A percentile compares a stretch with the other conserved stretches of the same genome.
Evolutionary conservation across 148 eudicot genomes (phyloP).

Genomic region (Rhododendron ovatum): DNA sequence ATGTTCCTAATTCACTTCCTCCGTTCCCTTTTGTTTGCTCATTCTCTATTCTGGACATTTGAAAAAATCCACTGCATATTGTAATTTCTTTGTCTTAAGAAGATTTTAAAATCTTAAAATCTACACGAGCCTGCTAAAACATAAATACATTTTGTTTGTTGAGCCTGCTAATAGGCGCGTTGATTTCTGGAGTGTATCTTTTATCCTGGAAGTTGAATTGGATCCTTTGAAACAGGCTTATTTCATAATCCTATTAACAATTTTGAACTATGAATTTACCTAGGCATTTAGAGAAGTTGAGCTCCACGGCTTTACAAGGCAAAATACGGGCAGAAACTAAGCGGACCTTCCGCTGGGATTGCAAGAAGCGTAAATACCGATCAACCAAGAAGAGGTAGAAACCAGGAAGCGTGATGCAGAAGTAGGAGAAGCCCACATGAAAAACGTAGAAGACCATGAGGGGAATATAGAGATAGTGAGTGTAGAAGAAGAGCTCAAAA

Average conservation of each 20-base stretch:
- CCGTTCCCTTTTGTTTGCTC: neutral
- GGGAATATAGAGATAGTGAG: constrained; percentile 45
- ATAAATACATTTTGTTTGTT: neutral
- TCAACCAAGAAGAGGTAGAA: constrained; percentile 53
- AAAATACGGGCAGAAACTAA: constrained; percentile 50
- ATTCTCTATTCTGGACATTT: neutral
- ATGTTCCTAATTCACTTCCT: neutral
- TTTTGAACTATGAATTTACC: constrained; percentile 12
- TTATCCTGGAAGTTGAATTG: neutral
- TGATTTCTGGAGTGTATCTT: neutral
- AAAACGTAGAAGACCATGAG: constrained; percentile 35
- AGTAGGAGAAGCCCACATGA: constrained; percentile 37
- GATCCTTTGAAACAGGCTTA: neutral
- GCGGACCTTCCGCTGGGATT: constrained; percentile 36
- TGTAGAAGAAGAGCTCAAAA: constrained; percentile 54
- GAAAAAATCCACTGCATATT: neutral
- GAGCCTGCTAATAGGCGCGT: neutral
- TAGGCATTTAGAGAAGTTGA: constrained; percentile 64
- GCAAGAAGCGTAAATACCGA: constrained; percentile 39
- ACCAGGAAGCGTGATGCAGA: constrained; percentile 37
- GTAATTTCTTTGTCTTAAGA: neutral
- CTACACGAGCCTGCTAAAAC: neutral
- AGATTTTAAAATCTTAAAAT: too few relatives aligned
- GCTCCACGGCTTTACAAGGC: constrained; percentile 57
- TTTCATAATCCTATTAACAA: neutral